These are phyloP conservation scores for Roridomyces roridus DNA, from an alignment of 768 basidiomycete genomes.

Conservation along the genomic window DNA sequence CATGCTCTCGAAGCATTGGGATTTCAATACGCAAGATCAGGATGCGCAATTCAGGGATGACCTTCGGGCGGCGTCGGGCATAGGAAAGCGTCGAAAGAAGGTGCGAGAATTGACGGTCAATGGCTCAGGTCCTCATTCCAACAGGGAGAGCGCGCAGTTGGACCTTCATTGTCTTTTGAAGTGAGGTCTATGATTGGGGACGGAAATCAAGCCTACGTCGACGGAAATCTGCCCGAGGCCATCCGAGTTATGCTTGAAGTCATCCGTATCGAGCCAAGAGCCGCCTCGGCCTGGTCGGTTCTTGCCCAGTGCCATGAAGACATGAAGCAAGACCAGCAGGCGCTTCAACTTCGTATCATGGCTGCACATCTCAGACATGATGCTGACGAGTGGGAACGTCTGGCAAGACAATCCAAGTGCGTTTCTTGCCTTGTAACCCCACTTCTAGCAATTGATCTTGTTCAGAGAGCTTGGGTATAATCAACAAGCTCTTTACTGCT, in stretches of 20 bases:
- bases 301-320: conserved; percentile 86
- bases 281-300: conserved; percentile 85
- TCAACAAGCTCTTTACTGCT: conserved; percentile 92
- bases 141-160: conserved; percentile 52
- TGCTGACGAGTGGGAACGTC: conserved; percentile 83
- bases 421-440: not conserved
- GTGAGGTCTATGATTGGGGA: conserved; percentile 81
- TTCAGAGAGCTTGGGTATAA: conserved; percentile 70
- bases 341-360: conserved; percentile 85
- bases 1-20: conserved; percentile 72
- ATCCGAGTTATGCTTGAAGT: conserved; percentile 89
- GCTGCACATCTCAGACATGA: conserved; percentile 88
- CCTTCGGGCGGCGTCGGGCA: conserved; percentile 74
- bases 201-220: conserved; percentile 87
- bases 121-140: not conserved
- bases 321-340: conserved; percentile 69
- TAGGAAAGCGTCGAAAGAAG: conserved; percentile 62
- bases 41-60: conserved; percentile 73
- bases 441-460: not conserved
- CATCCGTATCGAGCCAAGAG: conserved; percentile 91
- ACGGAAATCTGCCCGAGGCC: conserved; percentile 68
- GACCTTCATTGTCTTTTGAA: conserved; percentile 71
- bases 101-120: conserved; percentile 32
- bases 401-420: conserved; percentile 80
- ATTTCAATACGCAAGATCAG: conserved; percentile 71